Conservation (phyloP, 805 yeast species). For the Hanseniaspora clermontiae region DNA sequence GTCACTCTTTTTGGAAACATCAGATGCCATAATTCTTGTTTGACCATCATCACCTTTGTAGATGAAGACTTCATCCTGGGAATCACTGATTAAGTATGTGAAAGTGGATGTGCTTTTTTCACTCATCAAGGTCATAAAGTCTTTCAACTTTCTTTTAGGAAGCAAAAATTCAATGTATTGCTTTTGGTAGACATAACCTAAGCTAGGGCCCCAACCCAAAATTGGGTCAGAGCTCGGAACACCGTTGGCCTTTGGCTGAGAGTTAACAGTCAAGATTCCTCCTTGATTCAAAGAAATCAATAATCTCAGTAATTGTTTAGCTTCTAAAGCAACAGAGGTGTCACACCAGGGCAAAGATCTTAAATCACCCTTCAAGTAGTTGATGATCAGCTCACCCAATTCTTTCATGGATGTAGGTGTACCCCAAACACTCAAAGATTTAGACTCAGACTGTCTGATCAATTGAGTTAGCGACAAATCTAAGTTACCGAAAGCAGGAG, state of each 20-base stretch:
- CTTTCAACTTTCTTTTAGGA: slow-evolving; percentile 37
- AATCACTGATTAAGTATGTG: slow-evolving; percentile 51
- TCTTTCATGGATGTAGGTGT: slow-evolving; percentile 50
- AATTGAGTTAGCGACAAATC: slow-evolving; percentile 69
- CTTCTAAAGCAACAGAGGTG: slow-evolving; percentile 71
- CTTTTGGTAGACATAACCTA: slow-evolving; percentile 89
- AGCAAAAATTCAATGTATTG: slow-evolving; percentile 80
- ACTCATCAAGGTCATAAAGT: slow-evolving; percentile 35
- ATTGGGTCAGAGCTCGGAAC: slow-evolving; percentile 52
- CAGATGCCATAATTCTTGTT: slow-evolving; percentile 3
- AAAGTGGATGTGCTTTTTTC: slow-evolving; percentile 48
- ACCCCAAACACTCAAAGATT: slow-evolving; percentile 82
- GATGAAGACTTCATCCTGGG: slow-evolving; percentile 24
- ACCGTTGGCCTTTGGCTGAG: slow-evolving; percentile 89
- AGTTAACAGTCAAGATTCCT: slow-evolving; percentile 73
- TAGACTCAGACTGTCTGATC: slow-evolving; percentile 69
- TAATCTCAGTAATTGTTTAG: slow-evolving; percentile 45
- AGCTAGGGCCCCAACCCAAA: slow-evolving; percentile 90
- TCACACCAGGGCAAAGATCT: slow-evolving; percentile 89
- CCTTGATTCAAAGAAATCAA: slow-evolving; percentile 51
- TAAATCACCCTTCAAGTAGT: slow-evolving; percentile 60
- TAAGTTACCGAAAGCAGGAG: slow-evolving; percentile 91
- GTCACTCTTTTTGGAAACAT: slow-evolving; percentile 1
- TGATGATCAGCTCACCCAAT: slow-evolving; percentile 47
- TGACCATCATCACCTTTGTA: slow-evolving; percentile 14